Evolutionary conservation across 2,329 filamentous ascomycete species (phyloP), one percentile per base, ranked within the genome.

Genomic region (Colletotrichum spaethianum): DNA sequence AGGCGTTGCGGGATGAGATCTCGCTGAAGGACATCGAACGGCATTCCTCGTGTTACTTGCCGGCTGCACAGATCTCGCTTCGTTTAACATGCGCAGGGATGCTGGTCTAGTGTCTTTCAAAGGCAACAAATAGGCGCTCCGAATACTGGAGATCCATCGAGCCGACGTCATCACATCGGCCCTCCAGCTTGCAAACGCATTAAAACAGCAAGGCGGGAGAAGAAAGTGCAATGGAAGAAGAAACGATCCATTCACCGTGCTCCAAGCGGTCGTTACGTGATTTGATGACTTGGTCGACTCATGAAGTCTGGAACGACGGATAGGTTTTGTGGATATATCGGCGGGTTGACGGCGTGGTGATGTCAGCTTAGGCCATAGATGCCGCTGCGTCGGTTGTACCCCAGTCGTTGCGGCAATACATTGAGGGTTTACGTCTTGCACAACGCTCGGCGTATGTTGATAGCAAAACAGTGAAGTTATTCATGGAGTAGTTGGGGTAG

Each of bases 331-430:
- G 59, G 59, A 50, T 20, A 8, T 50, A 4, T 26, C 38, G 44
- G 46, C 52, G 9, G 20, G 12, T 26, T 69, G 67, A 65, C 67
- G 67, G 20, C 36, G 9, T 0, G 28, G 42, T 69, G 61, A 69
- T 69, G 67, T 69, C 61, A 65, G 33, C 33, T 28, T 11, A 4
- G n/a, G n/a, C n/a, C 23, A 28, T 31, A 20, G 31, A 12, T 11
- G 18, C 9, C 9, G 14, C 3, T 2, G 55, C n/a, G 28, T 4
- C 14, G 36, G 1, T 18, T 38, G 28, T 7, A 5, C 5, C 8
- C 31, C 44, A 50, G 36, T 31, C 26, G 20, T 55, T 8, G 38
- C 7, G 14, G 50, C 31, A 14, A 9, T 33, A 23, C 1, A 8
- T 1, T 33, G 55, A 38, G 20, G 9, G 48, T 18, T 14, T 9